Base-by-base conservation (phyloP, 2,329 filamentous ascomycete genomes). In the Talaromyces funiculosus region DNA sequence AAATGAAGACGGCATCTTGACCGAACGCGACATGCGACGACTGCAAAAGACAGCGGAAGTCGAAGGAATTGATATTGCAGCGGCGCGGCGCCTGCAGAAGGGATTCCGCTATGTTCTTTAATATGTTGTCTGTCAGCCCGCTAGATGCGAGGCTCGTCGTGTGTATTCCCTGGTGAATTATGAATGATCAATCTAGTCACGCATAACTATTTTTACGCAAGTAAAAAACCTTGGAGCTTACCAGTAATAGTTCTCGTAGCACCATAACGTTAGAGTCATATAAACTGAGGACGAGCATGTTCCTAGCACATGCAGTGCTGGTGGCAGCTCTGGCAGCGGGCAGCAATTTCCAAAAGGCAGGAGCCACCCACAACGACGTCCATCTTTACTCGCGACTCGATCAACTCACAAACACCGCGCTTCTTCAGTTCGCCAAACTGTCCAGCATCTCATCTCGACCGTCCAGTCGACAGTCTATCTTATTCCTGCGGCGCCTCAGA, bases 1-100 rank as follows among this genome's bases (percentile, higher is more conserved):
- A 70, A 74, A 80, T 35, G 76, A 77, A 53, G 77, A 81, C 55
- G 67, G 72, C 0, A 68, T 72, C 56, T 68, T 85, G 54, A 78
- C 74, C 0, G 76, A 79, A 31, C 76, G 74, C 59, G 82, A 84
- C 54, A 56, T 82, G 62, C 72, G 66, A 60, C 77, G 72, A 60
- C 65, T 84, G 66, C 72, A 78, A 67, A 76, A 77, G 66, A 83
- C 81, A 18, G 82, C 81, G 0, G 78, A 82, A 62, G 63, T 80
- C 20, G 81, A 84, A 66, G 80, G 79, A 0, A 77, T 83, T 45
- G 77, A 79, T 62, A 64, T 83, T 60, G 78, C 75, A 0, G 75
- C 77, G 10, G 82, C 82, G 37, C 74, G 81, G 57, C 69, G 71
- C 54, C 63, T 83, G 70, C 81, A 84, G 69, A 81, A 81, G 71